Base-by-base conservation (phyloP, 305 asterid species). In the Salvia sclarea region DNA sequence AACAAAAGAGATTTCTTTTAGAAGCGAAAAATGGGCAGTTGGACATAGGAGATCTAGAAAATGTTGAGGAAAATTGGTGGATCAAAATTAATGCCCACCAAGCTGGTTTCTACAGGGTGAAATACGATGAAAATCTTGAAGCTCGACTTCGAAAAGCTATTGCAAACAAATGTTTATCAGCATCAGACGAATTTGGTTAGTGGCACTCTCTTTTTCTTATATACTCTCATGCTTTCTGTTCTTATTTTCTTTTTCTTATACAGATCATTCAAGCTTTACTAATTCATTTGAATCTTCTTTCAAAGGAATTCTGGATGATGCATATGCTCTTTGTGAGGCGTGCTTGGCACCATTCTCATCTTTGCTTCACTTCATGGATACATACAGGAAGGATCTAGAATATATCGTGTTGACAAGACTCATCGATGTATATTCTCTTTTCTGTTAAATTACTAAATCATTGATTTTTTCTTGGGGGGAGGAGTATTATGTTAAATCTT, bases 41-140 rank as follows among this genome's bases (percentile, higher is more conserved):
- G 77, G 79, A 66, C 20, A 41, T 79, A 8, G 61, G 53, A 28
- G 76, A 65, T 7, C 2, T 20, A 24, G 22, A 69, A 61, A 14
- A 49, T 14, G 30, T 33, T 40, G 69, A 33, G 10, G 64, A 63
- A 47, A 55, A 65, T 20, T 73, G 78, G 66, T 80, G 84, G 84
- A 74, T 80, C 49, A 80, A 80, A 74, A 13, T 67, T 49, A 80
- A 80, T 37, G 55, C 49, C 43, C 45, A 74, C 43, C 84, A 80
- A 53, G 67, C 75, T 48, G 80, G 84, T 28, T 80, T 80, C 66
- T 80, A 73, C 52, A 55, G 84, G 61, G 84, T 80, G 64, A 79
- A 76, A 41, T 80, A 80, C 14, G 79, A 73, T 52, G 44, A 69
- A 0, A 37, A 60, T 38, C 79, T 79, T 24, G 72, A 64, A 53